Percentiles rank a stretch among this genome's conserved stretches.
Conservation (phyloP, 2,329 filamentous ascomycete genomes). For the Talaromyces sp. region DNA sequence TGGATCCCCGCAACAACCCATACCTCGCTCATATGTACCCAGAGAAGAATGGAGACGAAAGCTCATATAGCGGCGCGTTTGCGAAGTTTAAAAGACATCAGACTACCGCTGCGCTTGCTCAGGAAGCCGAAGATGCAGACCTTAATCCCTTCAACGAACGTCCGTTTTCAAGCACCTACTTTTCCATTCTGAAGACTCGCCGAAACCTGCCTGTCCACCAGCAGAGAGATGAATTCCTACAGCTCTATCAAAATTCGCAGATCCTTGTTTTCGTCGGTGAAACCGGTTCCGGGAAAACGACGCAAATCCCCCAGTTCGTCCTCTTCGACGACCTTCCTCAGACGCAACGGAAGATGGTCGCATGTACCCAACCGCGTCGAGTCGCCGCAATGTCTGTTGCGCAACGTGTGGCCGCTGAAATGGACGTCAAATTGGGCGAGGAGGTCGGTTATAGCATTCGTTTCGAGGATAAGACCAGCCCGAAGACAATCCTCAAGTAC, state of each 20-base stretch:
- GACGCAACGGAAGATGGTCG: conserved; percentile 80
- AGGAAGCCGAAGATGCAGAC: conserved; percentile 73
- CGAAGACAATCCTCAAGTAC: conserved; percentile 93
- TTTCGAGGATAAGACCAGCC: conserved; percentile 91
- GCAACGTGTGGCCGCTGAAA: conserved; percentile 94
- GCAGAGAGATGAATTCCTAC: conserved; percentile 89
- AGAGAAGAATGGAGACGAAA: conserved; percentile 42
- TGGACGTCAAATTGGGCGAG: conserved; percentile 88
- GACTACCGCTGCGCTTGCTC: conserved; percentile 74
- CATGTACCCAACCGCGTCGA: conserved; percentile 95
- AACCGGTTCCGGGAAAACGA: conserved; percentile 98
- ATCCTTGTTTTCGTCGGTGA: conserved; percentile 98
- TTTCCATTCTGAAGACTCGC: conserved; percentile 80
- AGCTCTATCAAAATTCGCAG: conserved; percentile 89
- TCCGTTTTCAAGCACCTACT: conserved; percentile 78
- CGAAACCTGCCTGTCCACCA: conserved; percentile 87
- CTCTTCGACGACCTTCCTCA: conserved; percentile 95
- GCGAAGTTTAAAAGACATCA: conserved; percentile 70
- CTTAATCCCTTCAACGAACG: conserved; percentile 81
- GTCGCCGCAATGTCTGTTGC: conserved; percentile 98
- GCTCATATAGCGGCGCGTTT: conserved; percentile 51
- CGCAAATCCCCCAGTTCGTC: conserved; percentile 97
- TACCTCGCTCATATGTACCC: conserved; percentile 90
- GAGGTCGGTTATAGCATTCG: conserved; percentile 98
- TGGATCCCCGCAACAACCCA: conserved; percentile 66